phyloP scores from a whole-genome alignment of 306 rosid species.

The Benincasa hispida region DNA sequence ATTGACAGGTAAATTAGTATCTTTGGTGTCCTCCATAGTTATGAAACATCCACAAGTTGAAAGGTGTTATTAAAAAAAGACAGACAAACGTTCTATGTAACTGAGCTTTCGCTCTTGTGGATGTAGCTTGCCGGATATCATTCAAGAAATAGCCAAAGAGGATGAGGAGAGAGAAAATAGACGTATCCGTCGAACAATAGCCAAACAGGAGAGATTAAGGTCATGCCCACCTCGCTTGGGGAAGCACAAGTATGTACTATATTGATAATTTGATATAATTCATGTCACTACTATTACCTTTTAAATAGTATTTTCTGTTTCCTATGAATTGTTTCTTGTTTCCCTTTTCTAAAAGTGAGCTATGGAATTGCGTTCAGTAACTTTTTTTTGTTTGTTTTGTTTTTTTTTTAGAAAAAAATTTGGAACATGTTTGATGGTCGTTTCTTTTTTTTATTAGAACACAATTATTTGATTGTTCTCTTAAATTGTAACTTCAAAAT shows the following conservation, averaged over 20 bases:
- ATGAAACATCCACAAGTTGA: not conserved
- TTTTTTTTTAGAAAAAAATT: too few relatives aligned
- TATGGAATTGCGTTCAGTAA: too few relatives aligned
- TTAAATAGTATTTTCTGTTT: not conserved
- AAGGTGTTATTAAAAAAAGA: too few relatives aligned
- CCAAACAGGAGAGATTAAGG: slow-evolving; percentile 62
- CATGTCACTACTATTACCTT: not conserved
- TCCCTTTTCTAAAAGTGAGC: not conserved
- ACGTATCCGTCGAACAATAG: slow-evolving; percentile 50
- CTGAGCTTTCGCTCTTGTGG: not conserved
- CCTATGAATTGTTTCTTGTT: not conserved
- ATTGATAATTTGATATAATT: not conserved
- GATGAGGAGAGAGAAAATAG: slow-evolving; percentile 51
- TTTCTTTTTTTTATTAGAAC: too few relatives aligned
- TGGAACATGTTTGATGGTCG: too few relatives aligned
- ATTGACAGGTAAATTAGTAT: slow-evolving; percentile 49
- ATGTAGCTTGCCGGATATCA: slow-evolving; percentile 52
- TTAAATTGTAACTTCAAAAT: too few relatives aligned
- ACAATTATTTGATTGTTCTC: too few relatives aligned
- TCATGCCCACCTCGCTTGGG: slow-evolving; percentile 75
- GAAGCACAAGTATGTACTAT: slow-evolving; percentile 58
- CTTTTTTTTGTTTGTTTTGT: not conserved
- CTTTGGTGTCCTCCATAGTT: not conserved
- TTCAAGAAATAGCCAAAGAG: slow-evolving; percentile 60
- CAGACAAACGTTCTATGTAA: not conserved